Evolutionary conservation across 371 early-diverging fungal genomes (phyloP).

Genomic region (Rhizopus delemar): DNA sequence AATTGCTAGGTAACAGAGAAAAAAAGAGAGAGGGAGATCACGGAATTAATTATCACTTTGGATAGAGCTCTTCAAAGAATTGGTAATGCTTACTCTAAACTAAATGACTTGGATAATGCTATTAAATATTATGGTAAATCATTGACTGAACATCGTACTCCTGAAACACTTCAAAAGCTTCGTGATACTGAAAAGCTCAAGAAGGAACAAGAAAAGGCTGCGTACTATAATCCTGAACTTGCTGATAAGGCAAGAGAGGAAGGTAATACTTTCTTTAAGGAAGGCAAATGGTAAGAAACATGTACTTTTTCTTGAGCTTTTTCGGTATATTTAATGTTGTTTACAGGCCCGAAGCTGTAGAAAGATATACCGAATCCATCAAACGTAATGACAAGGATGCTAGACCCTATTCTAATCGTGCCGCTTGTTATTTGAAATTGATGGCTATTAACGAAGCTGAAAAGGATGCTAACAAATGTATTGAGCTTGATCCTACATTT

Average conservation of each 20-base stretch:
- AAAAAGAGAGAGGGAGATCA: not conserved
- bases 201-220: conserved; percentile 77
- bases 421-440: conserved; percentile 94
- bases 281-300: conserved; percentile 63
- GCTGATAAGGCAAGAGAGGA: conserved; percentile 91
- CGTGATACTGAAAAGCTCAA: conserved; percentile 86
- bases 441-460: conserved; percentile 93
- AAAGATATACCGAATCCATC: conserved; percentile 94
- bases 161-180: conserved; percentile 89
- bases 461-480: conserved; percentile 92
- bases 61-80: conserved; percentile 85
- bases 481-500: conserved; percentile 86
- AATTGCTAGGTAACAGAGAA: conserved; percentile 76
- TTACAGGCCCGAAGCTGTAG: conserved; percentile 80
- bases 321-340: not conserved
- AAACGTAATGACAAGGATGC: conserved; percentile 92
- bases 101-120: conserved; percentile 78
- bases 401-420: conserved; percentile 93
- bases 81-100: conserved; percentile 85
- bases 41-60: not conserved
- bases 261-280: conserved; percentile 94
- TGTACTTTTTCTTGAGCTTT: not conserved
- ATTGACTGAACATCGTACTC: conserved; percentile 92
- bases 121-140: conserved; percentile 93
- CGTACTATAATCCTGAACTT: conserved; percentile 81